Conservation (phyloP, 768 basidiomycete species). For the Mycena indigotica region DNA sequence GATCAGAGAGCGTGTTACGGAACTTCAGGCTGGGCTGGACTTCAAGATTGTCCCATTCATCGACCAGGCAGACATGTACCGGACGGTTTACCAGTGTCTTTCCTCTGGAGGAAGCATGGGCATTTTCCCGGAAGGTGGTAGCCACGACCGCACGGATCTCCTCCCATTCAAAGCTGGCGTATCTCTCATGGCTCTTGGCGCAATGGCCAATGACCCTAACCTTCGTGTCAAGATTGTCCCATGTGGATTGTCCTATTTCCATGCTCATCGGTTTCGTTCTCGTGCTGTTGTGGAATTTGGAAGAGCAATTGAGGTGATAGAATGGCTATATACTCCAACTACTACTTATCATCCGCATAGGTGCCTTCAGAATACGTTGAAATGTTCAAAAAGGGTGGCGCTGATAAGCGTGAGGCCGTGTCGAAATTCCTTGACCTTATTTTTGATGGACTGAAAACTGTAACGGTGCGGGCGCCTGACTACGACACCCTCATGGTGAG, state of each 20-base stretch:
- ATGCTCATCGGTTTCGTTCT: constrained; percentile 86
- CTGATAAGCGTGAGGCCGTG: constrained; percentile 86
- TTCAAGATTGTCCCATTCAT: constrained; percentile 88
- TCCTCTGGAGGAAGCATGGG: constrained; percentile 89
- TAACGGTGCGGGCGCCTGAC: constrained; percentile 93
- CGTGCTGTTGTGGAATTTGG: constrained; percentile 98
- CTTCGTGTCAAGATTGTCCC: constrained; percentile 91
- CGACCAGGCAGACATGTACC: constrained; percentile 94
- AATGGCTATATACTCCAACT: too few species aligned
- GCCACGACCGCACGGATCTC: constrained; percentile 95
- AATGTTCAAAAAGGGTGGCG: constrained; percentile 89
- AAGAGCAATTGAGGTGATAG: constrained; percentile 74
- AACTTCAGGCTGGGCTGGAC: constrained; percentile 63
- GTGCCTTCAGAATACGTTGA: constrained; percentile 80
- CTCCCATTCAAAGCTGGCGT: constrained; percentile 97
- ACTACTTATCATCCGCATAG: not conserved
- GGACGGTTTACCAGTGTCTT: constrained; percentile 86
- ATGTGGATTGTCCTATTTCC: constrained; percentile 74
- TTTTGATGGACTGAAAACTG: constrained; percentile 91
- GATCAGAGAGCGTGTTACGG: constrained; percentile 67
- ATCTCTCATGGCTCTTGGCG: constrained; percentile 95
- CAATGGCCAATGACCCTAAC: constrained; percentile 88
- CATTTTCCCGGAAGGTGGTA: constrained; percentile 99
- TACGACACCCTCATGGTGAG: constrained; percentile 96
- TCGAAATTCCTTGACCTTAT: constrained; percentile 86